phyloP scores from a whole-genome alignment of 225 moss, liverwort and hornwort species.

The Ulota crispa region DNA sequence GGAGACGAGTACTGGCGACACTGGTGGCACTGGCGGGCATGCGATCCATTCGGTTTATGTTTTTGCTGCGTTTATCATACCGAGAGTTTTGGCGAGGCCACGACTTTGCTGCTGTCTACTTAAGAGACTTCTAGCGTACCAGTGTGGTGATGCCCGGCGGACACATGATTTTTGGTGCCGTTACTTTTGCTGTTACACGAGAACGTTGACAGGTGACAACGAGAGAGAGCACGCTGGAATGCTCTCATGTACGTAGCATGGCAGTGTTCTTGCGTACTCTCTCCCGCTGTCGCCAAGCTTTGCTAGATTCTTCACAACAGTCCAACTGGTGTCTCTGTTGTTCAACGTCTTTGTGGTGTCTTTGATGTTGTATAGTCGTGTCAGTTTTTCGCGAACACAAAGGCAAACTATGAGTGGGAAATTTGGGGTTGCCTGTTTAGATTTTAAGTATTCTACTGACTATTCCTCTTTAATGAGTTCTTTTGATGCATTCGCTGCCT shows the following conservation, averaged over 20 bases:
- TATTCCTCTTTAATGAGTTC: too few species aligned
- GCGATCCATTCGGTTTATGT: not conserved
- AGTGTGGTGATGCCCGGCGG: not conserved
- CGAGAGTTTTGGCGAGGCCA: not conserved
- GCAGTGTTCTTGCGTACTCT: slow-evolving; percentile 57
- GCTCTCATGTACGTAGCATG: slow-evolving; percentile 38
- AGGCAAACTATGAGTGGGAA: not conserved
- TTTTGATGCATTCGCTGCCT: too few species aligned
- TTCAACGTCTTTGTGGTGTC: too few species aligned
- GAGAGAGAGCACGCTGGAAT: slow-evolving; percentile 75
- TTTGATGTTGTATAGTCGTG: too few species aligned
- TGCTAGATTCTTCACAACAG: not conserved
- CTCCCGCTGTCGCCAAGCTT: slow-evolving; percentile 52
- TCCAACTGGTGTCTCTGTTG: not conserved
- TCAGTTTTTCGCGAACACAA: not conserved
- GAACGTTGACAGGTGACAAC: slow-evolving; percentile 49
- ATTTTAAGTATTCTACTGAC: not conserved
- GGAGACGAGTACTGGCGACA: not conserved
- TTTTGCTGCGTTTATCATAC: too few species aligned
- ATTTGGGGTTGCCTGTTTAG: not conserved
- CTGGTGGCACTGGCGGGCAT: too few species aligned
- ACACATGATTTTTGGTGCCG: too few species aligned
- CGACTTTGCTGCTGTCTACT: not conserved
- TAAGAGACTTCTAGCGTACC: not conserved
- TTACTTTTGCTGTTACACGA: not conserved